phyloP scores from a whole-genome alignment of 768 basidiomycete species.

The Mrakia gelida region DNA sequence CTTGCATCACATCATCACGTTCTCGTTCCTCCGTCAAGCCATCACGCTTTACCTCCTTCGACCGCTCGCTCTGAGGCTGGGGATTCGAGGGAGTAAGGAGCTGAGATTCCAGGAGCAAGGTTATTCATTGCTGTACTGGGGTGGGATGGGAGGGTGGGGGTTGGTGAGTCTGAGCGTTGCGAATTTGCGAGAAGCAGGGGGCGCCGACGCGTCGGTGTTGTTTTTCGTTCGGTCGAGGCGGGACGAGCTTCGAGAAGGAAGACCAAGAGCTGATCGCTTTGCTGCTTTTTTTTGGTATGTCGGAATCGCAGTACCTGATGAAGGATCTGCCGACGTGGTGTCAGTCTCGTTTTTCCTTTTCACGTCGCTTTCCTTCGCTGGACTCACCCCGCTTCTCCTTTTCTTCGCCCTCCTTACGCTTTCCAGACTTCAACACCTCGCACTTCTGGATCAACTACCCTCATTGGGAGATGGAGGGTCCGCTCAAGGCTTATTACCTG shows the following conservation, averaged over 20 bases:
- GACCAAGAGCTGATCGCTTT: neutral
- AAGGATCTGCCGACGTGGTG: conserved; percentile 35
- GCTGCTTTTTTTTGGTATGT: too few relatives aligned
- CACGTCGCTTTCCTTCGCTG: neutral
- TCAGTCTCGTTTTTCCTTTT: too few relatives aligned
- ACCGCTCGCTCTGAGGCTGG: conserved; percentile 65
- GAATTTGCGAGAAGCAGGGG: too few relatives aligned
- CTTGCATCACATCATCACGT: conserved; percentile 77
- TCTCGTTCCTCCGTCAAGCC: conserved; percentile 77
- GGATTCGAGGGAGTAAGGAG: conserved; percentile 67
- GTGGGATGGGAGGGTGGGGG: conserved; percentile 66
- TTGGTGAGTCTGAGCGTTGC: conserved; percentile 54
- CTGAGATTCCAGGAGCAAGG: conserved; percentile 84
- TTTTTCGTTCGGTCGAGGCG: too few relatives aligned
- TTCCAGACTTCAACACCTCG: conserved; percentile 55
- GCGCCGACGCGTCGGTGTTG: too few relatives aligned
- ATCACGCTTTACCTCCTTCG: conserved; percentile 61
- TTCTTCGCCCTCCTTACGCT: neutral
- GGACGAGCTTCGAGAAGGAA: too few relatives aligned
- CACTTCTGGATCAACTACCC: conserved; percentile 89
- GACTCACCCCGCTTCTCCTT: neutral
- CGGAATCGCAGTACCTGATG: conserved; percentile 57
- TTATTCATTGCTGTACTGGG: conserved; percentile 79
- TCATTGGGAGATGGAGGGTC: conserved; percentile 77
- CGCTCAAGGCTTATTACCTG: conserved; percentile 87